Evolutionary conservation across 768 basidiomycete species (phyloP).

Genomic region (Tulasnella sp.): DNA sequence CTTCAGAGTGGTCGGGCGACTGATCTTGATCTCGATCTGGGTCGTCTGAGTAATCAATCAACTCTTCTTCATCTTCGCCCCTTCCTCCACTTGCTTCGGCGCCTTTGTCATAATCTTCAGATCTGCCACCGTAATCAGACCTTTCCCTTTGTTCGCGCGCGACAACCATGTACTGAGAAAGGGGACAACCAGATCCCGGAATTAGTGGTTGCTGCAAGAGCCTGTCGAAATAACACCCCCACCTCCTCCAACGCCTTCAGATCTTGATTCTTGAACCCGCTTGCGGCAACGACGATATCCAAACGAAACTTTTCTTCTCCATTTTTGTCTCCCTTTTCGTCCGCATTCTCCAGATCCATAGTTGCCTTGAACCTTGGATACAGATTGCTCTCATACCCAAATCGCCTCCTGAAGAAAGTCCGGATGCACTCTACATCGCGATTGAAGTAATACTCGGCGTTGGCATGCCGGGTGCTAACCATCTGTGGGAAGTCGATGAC

Average conservation of each 20-base stretch:
- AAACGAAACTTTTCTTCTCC: conserved; percentile 54
- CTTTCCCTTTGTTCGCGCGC: not conserved
- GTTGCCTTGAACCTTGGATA: conserved; percentile 78
- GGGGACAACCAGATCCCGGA: too few relatives aligned
- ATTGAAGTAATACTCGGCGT: conserved; percentile 99
- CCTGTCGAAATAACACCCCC: conserved; percentile 21
- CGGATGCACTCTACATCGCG: conserved; percentile 96
- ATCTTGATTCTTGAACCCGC: conserved; percentile 81
- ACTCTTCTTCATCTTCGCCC: conserved; percentile 28
- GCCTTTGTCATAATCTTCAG: conserved; percentile 54
- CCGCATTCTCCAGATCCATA: conserved; percentile 29
- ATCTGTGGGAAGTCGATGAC: conserved; percentile 99
- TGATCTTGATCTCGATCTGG: conserved; percentile 27
- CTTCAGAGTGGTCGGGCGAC: too few relatives aligned
- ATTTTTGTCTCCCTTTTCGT: conserved; percentile 27
- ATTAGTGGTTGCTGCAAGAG: too few relatives aligned
- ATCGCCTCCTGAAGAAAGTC: conserved; percentile 80
- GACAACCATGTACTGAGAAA: not conserved
- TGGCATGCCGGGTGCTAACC: conserved; percentile 93
- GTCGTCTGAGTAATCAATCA: conserved; percentile 16
- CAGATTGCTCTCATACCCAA: conserved; percentile 80
- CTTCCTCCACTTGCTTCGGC: too few relatives aligned
- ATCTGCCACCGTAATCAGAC: not conserved
- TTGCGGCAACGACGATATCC: conserved; percentile 88
- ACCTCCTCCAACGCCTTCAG: conserved; percentile 79